Evolutionary conservation across 1,284 basidiomycete species (phyloP).

Genomic region (Prillingera fragicola): DNA sequence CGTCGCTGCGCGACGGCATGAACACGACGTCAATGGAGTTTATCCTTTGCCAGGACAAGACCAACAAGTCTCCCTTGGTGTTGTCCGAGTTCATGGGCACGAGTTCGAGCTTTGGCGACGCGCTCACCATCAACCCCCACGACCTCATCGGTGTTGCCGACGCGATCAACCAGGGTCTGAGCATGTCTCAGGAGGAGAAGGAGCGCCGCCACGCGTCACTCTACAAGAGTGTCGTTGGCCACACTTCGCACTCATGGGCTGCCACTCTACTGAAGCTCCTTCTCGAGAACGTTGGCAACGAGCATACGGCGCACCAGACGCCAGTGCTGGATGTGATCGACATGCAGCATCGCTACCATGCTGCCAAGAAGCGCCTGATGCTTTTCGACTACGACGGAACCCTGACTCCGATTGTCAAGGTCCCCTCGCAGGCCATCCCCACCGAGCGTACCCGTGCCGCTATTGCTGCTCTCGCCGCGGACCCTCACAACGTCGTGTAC

Average conservation of each 20-base stretch:
- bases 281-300: slow-evolving; percentile 70
- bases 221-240: slow-evolving; percentile 81
- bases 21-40: slow-evolving; percentile 99
- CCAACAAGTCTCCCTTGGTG: slow-evolving; percentile 74
- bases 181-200: slow-evolving; percentile 76
- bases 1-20: slow-evolving; percentile 95
- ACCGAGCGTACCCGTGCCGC: slow-evolving; percentile 69
- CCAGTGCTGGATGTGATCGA: slow-evolving; percentile 69
- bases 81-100: slow-evolving; percentile 98
- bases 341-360: slow-evolving; percentile 62
- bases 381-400: slow-evolving; percentile 98
- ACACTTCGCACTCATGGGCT: slow-evolving; percentile 96
- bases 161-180: slow-evolving; percentile 85
- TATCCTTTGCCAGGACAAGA: slow-evolving; percentile 83
- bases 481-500: slow-evolving; percentile 86
- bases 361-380: slow-evolving; percentile 76
- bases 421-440: slow-evolving; percentile 81
- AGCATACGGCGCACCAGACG: slow-evolving; percentile 78
- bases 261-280: slow-evolving; percentile 83
- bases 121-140: slow-evolving; percentile 50
- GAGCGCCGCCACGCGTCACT: slow-evolving; percentile 66
- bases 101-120: slow-evolving; percentile 45
- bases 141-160: slow-evolving; percentile 73
- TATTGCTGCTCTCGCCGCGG: slow-evolving; percentile 64
- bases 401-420: slow-evolving; percentile 92